Evolutionary conservation across 257 asterid species (phyloP).

Genomic region (Rhazya stricta): DNA sequence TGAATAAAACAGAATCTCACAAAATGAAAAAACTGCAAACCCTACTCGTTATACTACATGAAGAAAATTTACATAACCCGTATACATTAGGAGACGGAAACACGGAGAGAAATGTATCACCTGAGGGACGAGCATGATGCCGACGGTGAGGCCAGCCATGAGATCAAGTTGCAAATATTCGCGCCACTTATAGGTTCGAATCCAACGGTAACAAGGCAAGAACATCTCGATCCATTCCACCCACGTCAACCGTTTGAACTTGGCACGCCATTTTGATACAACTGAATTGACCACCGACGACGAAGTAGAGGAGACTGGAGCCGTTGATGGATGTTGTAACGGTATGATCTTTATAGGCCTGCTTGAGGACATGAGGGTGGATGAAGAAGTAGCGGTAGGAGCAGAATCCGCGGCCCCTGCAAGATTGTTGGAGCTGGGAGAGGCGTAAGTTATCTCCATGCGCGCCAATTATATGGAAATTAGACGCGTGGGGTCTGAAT

Average conservation of each 20-base stretch:
- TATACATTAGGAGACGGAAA: not conserved
- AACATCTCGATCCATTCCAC: conserved; percentile 72
- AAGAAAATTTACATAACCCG: not conserved
- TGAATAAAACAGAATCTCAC: not conserved
- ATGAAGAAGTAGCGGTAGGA: conserved; percentile 2
- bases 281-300: conserved; percentile 11
- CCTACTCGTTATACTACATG: not conserved
- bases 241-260: conserved; percentile 54
- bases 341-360: conserved; percentile 68
- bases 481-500: not conserved
- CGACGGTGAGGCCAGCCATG: conserved; percentile 92
- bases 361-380: conserved; percentile 4
- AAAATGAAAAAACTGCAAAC: not conserved
- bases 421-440: conserved; percentile 73
- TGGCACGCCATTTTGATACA: conserved; percentile 52
- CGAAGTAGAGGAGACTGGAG: conserved; percentile 5
- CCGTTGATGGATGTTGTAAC: conserved; percentile 60
- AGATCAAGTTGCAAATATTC: conserved; percentile 85
- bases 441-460: conserved; percentile 48
- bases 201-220: conserved; percentile 93
- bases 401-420: conserved; percentile 12
- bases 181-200: conserved; percentile 72
- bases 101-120: conserved; percentile 18
- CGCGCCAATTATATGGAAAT: not conserved
- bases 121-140: conserved; percentile 99